Percentiles rank a stretch among this genome's conserved stretches.
phyloP scores from a whole-genome alignment of 2,329 filamentous ascomycete genomes.

The Fusarium marasasianum region DNA sequence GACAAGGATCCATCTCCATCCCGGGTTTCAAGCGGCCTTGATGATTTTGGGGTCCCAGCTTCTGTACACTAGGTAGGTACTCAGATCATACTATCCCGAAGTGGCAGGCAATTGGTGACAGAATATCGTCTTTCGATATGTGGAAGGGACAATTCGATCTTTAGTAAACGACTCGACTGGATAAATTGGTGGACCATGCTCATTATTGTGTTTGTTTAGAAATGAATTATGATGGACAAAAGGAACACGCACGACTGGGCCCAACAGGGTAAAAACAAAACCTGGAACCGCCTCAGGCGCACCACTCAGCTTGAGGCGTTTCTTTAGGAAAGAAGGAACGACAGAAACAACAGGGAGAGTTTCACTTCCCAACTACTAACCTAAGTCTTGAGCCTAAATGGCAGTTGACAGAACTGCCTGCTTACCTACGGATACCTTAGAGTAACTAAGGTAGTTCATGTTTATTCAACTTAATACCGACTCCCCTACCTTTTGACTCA shows the following conservation, averaged over 20 bases:
- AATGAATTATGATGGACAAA: conserved; percentile 33
- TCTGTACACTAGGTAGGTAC: not conserved
- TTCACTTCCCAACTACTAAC: not conserved
- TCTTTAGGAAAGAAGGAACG: not conserved
- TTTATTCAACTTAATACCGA: too few species aligned
- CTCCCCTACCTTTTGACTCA: not conserved
- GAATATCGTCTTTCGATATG: not conserved
- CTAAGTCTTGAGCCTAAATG: not conserved
- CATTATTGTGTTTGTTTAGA: not conserved
- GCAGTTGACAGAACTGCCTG: not conserved
- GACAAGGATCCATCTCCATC: conserved; percentile 6
- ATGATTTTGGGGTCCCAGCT: conserved; percentile 3
- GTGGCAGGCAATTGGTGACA: not conserved
- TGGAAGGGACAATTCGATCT: not conserved
- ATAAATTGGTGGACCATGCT: not conserved
- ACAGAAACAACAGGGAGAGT: not conserved
- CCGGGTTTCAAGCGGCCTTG: not conserved
- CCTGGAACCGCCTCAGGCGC: conserved; percentile 37
- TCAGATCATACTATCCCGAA: conserved; percentile 24
- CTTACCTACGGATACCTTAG: not conserved
- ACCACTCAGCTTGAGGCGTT: conserved; percentile 36
- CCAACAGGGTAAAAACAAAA: conserved; percentile 11
- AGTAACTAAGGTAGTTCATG: not conserved
- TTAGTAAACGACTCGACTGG: not conserved
- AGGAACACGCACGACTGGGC: conserved; percentile 23